Percentiles rank a stretch among this genome's conserved stretches.
Conservation (phyloP, 225 moss, liverwort and hornwort species). For the Thuidium tamariscinum region DNA sequence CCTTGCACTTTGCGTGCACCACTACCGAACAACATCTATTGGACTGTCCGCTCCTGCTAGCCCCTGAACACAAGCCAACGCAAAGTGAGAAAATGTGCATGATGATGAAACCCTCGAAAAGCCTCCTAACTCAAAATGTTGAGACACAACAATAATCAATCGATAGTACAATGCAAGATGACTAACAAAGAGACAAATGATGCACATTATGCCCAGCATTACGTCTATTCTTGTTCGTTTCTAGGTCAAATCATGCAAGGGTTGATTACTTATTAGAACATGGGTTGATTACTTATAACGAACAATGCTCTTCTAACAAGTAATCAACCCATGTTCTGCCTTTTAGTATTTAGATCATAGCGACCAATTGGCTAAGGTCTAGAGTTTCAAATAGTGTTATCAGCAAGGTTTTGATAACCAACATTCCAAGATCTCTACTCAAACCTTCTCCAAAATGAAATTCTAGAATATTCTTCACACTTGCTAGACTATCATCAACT, state of each 20-base stretch:
- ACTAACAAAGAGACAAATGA: background rate
- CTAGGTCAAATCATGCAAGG: background rate
- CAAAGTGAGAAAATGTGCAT: too few relatives aligned
- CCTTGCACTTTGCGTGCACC: too few relatives aligned
- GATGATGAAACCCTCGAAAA: too few relatives aligned
- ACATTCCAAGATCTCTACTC: background rate
- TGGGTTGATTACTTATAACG: background rate
- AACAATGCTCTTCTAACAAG: background rate
- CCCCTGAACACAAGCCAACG: too few relatives aligned
- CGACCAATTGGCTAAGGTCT: background rate
- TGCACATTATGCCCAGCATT: too few relatives aligned
- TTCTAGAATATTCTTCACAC: background rate
- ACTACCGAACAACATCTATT: too few relatives aligned
- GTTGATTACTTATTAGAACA: too few relatives aligned
- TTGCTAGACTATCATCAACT: background rate
- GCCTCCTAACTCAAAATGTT: background rate
- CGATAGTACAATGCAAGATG: background rate
- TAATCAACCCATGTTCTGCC: background rate
- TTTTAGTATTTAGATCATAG: background rate
- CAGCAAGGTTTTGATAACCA: background rate
- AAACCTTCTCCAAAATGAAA: background rate
- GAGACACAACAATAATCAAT: background rate
- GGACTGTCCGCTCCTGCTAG: too few relatives aligned
- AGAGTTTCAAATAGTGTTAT: background rate
- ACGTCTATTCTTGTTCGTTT: too few relatives aligned